Evolutionary conservation across 2,329 filamentous ascomycete species (phyloP), one percentile per base, ranked within the genome.

Genomic region (Xylariaceae sp.): DNA sequence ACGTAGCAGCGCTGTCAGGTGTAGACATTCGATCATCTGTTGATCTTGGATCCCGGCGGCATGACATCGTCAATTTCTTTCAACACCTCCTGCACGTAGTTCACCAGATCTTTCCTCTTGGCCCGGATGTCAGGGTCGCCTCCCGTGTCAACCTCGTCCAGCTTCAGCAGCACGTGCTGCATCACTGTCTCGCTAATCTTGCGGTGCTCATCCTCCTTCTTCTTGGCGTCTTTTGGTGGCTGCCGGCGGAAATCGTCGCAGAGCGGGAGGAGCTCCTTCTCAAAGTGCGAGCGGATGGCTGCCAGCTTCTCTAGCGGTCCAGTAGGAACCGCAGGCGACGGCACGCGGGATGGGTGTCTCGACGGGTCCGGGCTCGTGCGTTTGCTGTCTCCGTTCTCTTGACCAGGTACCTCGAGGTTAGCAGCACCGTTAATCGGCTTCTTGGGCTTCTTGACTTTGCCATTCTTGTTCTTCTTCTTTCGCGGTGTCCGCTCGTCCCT

Each of bases 161-260:
- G 70, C 72, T 92, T 93, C 58, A 94, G 71, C 36, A 93, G 65
- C 2, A 91, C 82, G 61, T 91, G 87, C 56, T 86, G 83, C 75
- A 94, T 76, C 38, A 91, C 80, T 5, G 86, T 89, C 74, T 94
- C 89, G 4, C 83, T 85, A 16, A 94, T 69, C 66, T 81, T 86
- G 66, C 87, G 84, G 67, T 93, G 86, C 64, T 92, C 87, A 33
- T 90, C 88, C 13, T 81, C 79, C 45, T 81, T 75, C 75, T 88
- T 90, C 68, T 86, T 84, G 38, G 73, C 64, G 47, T 90, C 87
- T 3, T 70, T 66, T 0, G 89, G 89, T 11, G 89, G 86, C 9
- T 77, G 73, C 6, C 72, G 73, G 17, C 80, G 77, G 66, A 83
- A 93, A 19, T 83, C 71, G 4, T 78, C 70, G 61, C 84, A 89